Evolutionary conservation across 257 asterid species (phyloP).

Genomic region (Primulina huaijiensis): DNA sequence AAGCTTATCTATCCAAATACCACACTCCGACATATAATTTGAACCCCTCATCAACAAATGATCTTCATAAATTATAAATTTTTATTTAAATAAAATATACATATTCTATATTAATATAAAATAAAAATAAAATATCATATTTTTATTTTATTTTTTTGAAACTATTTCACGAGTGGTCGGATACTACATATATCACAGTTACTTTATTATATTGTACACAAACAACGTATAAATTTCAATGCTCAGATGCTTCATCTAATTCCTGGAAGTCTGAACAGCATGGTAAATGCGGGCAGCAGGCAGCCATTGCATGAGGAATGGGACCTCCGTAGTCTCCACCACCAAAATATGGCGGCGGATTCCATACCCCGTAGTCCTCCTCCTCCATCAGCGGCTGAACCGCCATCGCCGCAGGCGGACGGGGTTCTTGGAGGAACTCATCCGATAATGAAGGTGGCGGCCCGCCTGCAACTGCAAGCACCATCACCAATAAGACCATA

Average conservation of each 20-base stretch:
- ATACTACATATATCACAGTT: too few relatives aligned
- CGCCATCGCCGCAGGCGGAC: neutral
- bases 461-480: neutral
- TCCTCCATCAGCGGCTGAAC: neutral
- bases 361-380: slow-evolving; percentile 24
- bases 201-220: too few relatives aligned
- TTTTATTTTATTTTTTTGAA: too few relatives aligned
- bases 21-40: too few relatives aligned
- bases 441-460: neutral
- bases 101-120: too few relatives aligned
- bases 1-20: too few relatives aligned
- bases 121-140: too few relatives aligned
- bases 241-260: neutral
- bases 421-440: neutral
- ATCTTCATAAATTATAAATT: too few relatives aligned
- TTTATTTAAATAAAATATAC: too few relatives aligned
- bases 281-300: neutral
- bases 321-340: slow-evolving; percentile 12
- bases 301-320: slow-evolving; percentile 19
- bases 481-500: neutral
- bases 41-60: too few relatives aligned
- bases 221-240: neutral
- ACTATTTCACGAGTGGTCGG: too few relatives aligned
- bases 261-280: neutral
- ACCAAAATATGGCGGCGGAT: slow-evolving; percentile 20